Evolutionary conservation across 257 asterid species (phyloP), one percentile per base, ranked within the genome.

Genomic region (Plantago major): DNA sequence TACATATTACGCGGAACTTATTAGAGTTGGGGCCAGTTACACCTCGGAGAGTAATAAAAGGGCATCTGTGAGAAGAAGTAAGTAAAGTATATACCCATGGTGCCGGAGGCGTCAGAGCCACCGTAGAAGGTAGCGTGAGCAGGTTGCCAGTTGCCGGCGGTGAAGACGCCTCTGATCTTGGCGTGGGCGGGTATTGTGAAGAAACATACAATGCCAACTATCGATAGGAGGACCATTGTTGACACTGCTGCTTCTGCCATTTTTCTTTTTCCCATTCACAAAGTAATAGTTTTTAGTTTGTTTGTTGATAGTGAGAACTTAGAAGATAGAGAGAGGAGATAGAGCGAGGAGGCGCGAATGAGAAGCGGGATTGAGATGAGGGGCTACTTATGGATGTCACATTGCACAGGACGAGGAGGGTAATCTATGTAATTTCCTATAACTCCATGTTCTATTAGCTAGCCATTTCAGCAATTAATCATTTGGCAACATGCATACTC

Each of bases 81-180:
- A 9, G 22, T n/a, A 10, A n/a, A n/a, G n/a, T 18, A 6, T 13
- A 15, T 70, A 79, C 84, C 84, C 84, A 79, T 79, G 55, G 84
- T 79, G 66, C 84, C 84, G 55, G 84, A 79, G 71, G 84, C 84
- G 68, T 75, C 84, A 64, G 70, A 62, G 50, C 84, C 84, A 46
- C 84, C 84, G 64, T 79, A 79, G 76, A 79, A 79, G 51, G 84
- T 79, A n/a, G 84, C 84, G 73, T 76, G 82, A 45, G 84, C 84
- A 22, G 71, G 5, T 59, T 60, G 22, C 84, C 84, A 79, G 10
- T 75, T 3, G 16, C 78, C 71, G 37, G 73, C 82, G 69, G 62
- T 1, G 74, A 63, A 79, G 52, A 58, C 69, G 47, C 81, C 81
- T 55, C 71, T 71, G 58, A 68, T 68, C 54, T 58, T 68, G 64